A percentile compares a stretch with the other conserved stretches of the same genome.
phyloP scores from a whole-genome alignment of 192 early-diverging fungal genomes.

The Fimicolochytrium jonesii region DNA sequence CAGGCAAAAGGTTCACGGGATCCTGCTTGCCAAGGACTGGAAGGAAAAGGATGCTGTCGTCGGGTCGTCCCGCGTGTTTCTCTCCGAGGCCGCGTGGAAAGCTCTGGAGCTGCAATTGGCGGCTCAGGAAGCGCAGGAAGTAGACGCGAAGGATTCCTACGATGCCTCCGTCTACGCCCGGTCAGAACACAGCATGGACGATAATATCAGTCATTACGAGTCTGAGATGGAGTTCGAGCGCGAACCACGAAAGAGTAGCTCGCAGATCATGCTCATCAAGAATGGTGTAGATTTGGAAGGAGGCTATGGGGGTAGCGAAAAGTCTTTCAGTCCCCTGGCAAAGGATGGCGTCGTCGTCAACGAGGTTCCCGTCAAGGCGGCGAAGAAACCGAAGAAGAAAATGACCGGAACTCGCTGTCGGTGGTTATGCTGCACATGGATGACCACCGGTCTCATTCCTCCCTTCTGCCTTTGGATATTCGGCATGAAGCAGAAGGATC shows the following conservation, averaged over 20 bases:
- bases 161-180: neutral
- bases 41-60: slow-evolving; percentile 22
- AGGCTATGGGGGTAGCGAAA: slow-evolving; percentile 3
- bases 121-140: slow-evolving; percentile 63
- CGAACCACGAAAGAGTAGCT: slow-evolving; percentile 1
- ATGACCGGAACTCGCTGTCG: slow-evolving; percentile 54
- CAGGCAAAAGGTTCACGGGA: slow-evolving; percentile 22
- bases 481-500: slow-evolving; percentile 74
- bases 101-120: slow-evolving; percentile 77
- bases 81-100: slow-evolving; percentile 78
- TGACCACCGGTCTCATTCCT: slow-evolving; percentile 75
- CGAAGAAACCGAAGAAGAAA: slow-evolving; percentile 27
- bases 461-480: slow-evolving; percentile 60
- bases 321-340: neutral
- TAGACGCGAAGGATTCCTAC: slow-evolving; percentile 27
- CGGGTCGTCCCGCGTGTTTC: slow-evolving; percentile 55
- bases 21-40: slow-evolving; percentile 27
- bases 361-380: slow-evolving; percentile 15
- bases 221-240: slow-evolving; percentile 39
- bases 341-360: neutral
- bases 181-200: slow-evolving; percentile 20
- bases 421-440: slow-evolving; percentile 85
- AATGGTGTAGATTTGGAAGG: slow-evolving; percentile 26
- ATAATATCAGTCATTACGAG: slow-evolving; percentile 39
- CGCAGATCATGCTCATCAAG: slow-evolving; percentile 2